Percentiles rank a stretch among this genome's conserved stretches.
phyloP scores from a whole-genome alignment of 176 grass and related monocot genomes.

The Triticum dicoccoides region DNA sequence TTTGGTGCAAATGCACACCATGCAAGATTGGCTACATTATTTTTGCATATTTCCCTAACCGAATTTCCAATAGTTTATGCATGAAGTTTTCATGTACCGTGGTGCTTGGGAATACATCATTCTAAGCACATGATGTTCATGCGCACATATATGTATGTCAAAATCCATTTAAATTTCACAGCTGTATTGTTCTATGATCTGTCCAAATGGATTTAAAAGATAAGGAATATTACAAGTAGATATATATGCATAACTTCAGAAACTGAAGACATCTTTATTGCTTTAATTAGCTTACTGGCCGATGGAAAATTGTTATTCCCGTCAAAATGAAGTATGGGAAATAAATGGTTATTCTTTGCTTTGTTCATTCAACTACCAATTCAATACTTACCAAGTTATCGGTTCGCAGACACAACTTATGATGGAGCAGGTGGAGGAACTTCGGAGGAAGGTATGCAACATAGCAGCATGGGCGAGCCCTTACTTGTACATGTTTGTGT shows the following conservation, averaged over 20 bases:
- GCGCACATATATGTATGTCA: neutral
- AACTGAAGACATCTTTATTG: conserved; percentile 3
- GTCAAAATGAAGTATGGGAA: no score
- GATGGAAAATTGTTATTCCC: neutral
- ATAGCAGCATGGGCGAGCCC: neutral
- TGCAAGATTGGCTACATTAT: neutral
- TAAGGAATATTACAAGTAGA: no score
- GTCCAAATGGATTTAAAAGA: neutral
- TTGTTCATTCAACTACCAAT: neutral
- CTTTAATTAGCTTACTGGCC: neutral
- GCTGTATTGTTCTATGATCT: neutral
- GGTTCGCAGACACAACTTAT: conserved; percentile 76
- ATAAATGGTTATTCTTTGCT: neutral
- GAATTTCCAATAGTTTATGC: neutral
- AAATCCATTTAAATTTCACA: neutral
- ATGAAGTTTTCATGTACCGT: neutral
- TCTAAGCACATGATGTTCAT: neutral
- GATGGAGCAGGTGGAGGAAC: conserved; percentile 94
- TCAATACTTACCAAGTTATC: neutral
- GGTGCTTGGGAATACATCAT: neutral
- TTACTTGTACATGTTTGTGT: neutral
- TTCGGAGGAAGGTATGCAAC: conserved; percentile 70
- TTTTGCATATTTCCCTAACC: neutral
- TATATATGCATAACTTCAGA: neutral
- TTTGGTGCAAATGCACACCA: neutral